Percentiles rank a stretch among this genome's conserved stretches.
These are phyloP conservation scores for Fomes fomentarius DNA, from an alignment of 1,284 basidiomycete genomes.

Conservation along the genomic window DNA sequence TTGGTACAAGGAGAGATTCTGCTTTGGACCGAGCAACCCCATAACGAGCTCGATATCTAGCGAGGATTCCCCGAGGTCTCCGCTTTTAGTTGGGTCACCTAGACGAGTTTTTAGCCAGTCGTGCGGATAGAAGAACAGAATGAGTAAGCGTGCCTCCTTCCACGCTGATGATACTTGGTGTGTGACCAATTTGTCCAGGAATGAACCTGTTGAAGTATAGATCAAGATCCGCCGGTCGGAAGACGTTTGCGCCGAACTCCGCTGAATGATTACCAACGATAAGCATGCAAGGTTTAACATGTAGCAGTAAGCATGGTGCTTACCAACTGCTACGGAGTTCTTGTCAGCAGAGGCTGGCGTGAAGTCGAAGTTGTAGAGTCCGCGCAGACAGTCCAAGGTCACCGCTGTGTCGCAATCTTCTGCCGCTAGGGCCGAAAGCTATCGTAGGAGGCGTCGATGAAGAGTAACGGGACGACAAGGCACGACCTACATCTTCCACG, in stretches of 20 bases:
- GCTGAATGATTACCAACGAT: no score
- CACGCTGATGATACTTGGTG: constrained; percentile 32
- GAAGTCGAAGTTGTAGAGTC: constrained; percentile 20
- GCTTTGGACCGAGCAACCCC: constrained; percentile 43
- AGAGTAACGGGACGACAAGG: neutral
- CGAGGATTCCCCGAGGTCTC: constrained; percentile 51
- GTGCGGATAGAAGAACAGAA: no score
- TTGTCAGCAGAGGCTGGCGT: constrained; percentile 4
- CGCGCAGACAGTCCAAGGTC: constrained; percentile 20
- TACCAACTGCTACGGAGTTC: constrained; percentile 23
- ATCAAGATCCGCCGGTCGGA: constrained; percentile 45
- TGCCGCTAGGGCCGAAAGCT: neutral
- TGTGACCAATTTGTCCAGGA: constrained; percentile 32
- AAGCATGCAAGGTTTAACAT: neutral
- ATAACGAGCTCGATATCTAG: constrained; percentile 56
- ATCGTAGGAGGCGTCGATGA: neutral
- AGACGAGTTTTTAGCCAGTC: no score
- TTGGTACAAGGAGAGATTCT: constrained; percentile 38
- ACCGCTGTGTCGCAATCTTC: constrained; percentile 17
- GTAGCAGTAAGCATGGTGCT: neutral
- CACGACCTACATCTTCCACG: neutral
- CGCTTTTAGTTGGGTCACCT: constrained; percentile 39
- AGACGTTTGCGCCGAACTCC: constrained; percentile 52
- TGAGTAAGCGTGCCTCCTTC: no score
- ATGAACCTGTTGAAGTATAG: constrained; percentile 43